Evolutionary conservation across 192 early-diverging fungal genomes (phyloP).

Genomic region (Pilaira anomala): DNA sequence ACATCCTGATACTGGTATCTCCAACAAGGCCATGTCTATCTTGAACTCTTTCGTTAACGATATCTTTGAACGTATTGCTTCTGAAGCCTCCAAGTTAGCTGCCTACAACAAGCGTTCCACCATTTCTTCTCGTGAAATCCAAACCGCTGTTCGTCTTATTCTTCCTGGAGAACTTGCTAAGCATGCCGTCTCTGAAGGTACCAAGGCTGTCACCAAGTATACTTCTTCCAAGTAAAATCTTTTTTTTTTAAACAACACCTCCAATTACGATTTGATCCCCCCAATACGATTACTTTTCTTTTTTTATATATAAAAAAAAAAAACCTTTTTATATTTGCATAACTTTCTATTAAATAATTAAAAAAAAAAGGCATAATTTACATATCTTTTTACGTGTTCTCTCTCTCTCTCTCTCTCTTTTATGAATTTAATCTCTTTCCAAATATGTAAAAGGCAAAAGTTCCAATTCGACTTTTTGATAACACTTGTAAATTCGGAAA

Average conservation of each 20-base stretch:
- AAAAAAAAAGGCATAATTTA: too few relatives aligned
- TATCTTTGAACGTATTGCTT: slow-evolving; percentile 90
- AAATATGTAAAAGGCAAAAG: too few relatives aligned
- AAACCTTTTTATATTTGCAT: neutral
- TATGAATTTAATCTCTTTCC: too few relatives aligned
- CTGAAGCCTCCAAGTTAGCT: slow-evolving; percentile 69
- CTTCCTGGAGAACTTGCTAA: slow-evolving; percentile 91
- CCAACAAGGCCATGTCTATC: slow-evolving; percentile 97
- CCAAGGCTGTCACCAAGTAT: slow-evolving; percentile 98
- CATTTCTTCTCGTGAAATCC: slow-evolving; percentile 86
- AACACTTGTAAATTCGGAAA: neutral
- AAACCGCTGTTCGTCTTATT: slow-evolving; percentile 59
- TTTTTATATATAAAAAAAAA: neutral
- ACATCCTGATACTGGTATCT: slow-evolving; percentile 95
- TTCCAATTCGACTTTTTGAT: too few relatives aligned
- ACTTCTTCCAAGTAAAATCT: slow-evolving; percentile 67
- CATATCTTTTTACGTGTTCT: too few relatives aligned
- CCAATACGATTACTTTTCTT: neutral
- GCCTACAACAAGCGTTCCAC: slow-evolving; percentile 87
- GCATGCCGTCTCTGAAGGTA: slow-evolving; percentile 96
- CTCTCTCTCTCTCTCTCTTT: too few relatives aligned
- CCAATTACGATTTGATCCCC: neutral
- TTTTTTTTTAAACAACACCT: neutral
- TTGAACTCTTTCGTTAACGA: slow-evolving; percentile 97
- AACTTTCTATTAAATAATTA: too few relatives aligned